Evolutionary conservation across 192 early-diverging fungal species (phyloP).

Genomic region (Pilaira anomala): DNA sequence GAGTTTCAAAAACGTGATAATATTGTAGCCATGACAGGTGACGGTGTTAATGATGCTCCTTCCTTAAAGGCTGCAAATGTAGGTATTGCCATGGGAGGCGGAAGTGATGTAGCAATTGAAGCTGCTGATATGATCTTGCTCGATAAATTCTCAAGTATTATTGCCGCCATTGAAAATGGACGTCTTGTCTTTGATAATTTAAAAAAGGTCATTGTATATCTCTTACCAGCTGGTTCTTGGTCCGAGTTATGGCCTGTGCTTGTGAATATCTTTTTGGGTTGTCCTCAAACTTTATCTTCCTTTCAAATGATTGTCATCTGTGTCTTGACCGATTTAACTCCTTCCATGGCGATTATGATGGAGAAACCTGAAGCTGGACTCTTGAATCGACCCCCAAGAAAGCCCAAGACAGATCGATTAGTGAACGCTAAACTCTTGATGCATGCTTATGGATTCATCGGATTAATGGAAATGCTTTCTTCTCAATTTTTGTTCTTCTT

Average conservation of each 20-base stretch:
- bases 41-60: constrained; percentile 90
- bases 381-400: constrained; percentile 66
- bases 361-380: constrained; percentile 77
- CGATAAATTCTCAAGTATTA: constrained; percentile 63
- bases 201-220: constrained; percentile 81
- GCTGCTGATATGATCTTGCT: constrained; percentile 66
- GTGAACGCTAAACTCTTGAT: constrained; percentile 61
- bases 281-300: constrained; percentile 72
- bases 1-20: constrained; percentile 66
- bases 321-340: constrained; percentile 59
- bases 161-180: constrained; percentile 76
- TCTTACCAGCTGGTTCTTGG: constrained; percentile 75
- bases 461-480: constrained; percentile 60
- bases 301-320: constrained; percentile 81
- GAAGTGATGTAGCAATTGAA: constrained; percentile 76
- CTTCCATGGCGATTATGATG: constrained; percentile 67
- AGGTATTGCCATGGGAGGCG: constrained; percentile 83
- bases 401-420: constrained; percentile 64
- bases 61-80: constrained; percentile 90
- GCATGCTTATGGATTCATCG: constrained; percentile 80
- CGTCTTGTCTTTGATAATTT: constrained; percentile 85
- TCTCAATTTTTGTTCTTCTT: constrained; percentile 72
- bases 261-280: constrained; percentile 75
- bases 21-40: constrained; percentile 86
- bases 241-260: constrained; percentile 76